These are phyloP conservation scores for Berberis vulgaris DNA, from an alignment of 164 flowering plant species.

Conservation along the genomic window DNA sequence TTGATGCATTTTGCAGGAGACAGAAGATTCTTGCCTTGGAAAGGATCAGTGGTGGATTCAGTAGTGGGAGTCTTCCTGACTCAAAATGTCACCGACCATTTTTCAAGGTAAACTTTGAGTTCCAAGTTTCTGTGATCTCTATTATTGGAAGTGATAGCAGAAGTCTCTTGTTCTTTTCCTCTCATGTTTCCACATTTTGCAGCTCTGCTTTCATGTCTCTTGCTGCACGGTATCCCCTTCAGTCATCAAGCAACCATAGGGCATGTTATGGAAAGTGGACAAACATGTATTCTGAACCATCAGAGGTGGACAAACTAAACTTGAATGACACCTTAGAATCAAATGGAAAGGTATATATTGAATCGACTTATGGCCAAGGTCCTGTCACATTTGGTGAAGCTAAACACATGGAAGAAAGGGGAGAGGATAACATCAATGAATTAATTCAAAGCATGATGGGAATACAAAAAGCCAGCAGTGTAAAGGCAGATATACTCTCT, in stretches of 20 bases:
- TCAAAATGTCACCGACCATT: conserved; percentile 59
- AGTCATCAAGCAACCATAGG: conserved; percentile 8
- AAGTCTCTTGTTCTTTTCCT: too few species aligned
- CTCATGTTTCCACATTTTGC: neutral
- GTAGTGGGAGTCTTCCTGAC: conserved; percentile 59
- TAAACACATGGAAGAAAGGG: conserved; percentile 12
- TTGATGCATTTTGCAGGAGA: conserved; percentile 33
- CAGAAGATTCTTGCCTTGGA: conserved; percentile 46
- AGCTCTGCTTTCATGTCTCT: conserved; percentile 62
- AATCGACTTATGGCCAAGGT: too few species aligned
- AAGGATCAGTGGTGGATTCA: conserved; percentile 64
- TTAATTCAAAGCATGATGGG: conserved; percentile 14
- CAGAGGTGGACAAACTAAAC: conserved; percentile 11
- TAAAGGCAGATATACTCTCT: too few species aligned
- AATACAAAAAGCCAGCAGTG: too few species aligned
- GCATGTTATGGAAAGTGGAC: neutral
- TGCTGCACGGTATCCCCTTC: conserved; percentile 40
- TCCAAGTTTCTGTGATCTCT: neutral
- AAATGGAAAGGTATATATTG: conserved; percentile 4
- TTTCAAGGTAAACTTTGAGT: conserved; percentile 40
- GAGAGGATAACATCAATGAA: conserved; percentile 14
- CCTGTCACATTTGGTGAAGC: conserved; percentile 4
- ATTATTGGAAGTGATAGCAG: too few species aligned
- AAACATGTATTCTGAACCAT: conserved; percentile 22
- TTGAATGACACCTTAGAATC: neutral